Evolutionary conservation across 2,329 filamentous ascomycete genomes (phyloP), one percentile per base, ranked within the genome.

Genomic region (Neofusicoccum umdonicola): DNA sequence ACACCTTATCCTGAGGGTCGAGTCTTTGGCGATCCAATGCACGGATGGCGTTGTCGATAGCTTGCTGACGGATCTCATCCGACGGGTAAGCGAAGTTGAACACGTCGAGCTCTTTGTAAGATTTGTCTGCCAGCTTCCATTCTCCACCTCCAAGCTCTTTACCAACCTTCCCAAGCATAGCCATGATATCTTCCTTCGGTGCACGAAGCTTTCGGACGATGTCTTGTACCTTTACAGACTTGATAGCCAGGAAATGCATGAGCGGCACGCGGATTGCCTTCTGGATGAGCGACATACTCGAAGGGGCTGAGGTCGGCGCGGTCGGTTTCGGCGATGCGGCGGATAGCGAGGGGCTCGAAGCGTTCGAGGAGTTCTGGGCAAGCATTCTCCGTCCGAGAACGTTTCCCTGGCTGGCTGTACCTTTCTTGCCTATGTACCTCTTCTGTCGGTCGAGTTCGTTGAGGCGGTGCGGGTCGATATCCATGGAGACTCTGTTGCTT

Each of bases 1-100:
- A 89, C 19, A 86, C 76, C 70, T 84, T 84, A 70, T 89, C 87
- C 42, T 84, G 81, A 67, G 84, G 84, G 6, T 83, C 82, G 17
- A 89, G 77, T 34, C 87, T 81, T 75, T 85, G 80, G 62, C 87
- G 82, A 74, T 89, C 87, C 72, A 86, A 89, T 48, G 87, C 85
- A 62, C 83, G 83, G 70, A 88, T 83, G 62, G 87, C 86, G 74
- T 84, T 84, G 67, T 88, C 83, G 69, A 89, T 85, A 34, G 86
- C 87, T 62, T 82, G 77, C 67, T 87, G 79, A 17, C 87, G 81
- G 64, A 88, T 84, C 52, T 84, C 81, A 52, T 82, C 71, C 42
- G 77, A 81, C 34, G 80, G 81, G 73, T 88, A 89, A 12, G 80
- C 80, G 70, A 89, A 89, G 7, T 81, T 83, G 80, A 82, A 88